Conservation (phyloP, 345 rosid species). For the Moringa oleifera region DNA sequence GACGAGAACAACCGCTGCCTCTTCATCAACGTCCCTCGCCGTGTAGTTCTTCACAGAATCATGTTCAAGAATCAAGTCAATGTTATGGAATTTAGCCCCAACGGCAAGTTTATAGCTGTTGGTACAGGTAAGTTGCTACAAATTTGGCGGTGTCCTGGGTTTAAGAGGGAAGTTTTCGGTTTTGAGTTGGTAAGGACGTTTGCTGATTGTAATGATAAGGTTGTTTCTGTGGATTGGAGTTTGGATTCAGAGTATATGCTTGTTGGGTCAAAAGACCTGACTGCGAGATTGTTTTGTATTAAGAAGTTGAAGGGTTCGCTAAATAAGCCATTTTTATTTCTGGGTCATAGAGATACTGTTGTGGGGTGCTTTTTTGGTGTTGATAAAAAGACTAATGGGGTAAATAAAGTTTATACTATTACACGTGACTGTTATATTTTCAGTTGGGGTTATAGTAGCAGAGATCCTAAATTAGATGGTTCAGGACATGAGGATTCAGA, state of each 20-base stretch:
- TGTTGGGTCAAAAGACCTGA: conserved; percentile 81
- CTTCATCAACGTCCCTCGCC: conserved; percentile 73
- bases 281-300: conserved; percentile 69
- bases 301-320: conserved; percentile 46
- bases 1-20: conserved; percentile 75
- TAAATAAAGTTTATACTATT: conserved; percentile 56
- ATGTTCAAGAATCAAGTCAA: conserved; percentile 52
- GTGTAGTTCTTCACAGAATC: conserved; percentile 73
- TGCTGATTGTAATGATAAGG: conserved; percentile 66
- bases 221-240: conserved; percentile 69
- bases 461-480: conserved; percentile 23
- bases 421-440: conserved; percentile 74
- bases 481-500: conserved; percentile 28
- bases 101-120: conserved; percentile 70
- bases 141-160: conserved; percentile 88
- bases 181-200: conserved; percentile 74
- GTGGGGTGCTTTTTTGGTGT: conserved; percentile 87
- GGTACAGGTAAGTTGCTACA: conserved; percentile 81
- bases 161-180: conserved; percentile 60
- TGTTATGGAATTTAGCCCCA: conserved; percentile 66
- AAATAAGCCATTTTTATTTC: conserved; percentile 69
- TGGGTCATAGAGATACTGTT: conserved; percentile 86
- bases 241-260: conserved; percentile 69
- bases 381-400: conserved; percentile 48
- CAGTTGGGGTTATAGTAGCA: conserved; percentile 59